Evolutionary conservation across 306 rosid species (phyloP).

Genomic region (Begonia masoniana): DNA sequence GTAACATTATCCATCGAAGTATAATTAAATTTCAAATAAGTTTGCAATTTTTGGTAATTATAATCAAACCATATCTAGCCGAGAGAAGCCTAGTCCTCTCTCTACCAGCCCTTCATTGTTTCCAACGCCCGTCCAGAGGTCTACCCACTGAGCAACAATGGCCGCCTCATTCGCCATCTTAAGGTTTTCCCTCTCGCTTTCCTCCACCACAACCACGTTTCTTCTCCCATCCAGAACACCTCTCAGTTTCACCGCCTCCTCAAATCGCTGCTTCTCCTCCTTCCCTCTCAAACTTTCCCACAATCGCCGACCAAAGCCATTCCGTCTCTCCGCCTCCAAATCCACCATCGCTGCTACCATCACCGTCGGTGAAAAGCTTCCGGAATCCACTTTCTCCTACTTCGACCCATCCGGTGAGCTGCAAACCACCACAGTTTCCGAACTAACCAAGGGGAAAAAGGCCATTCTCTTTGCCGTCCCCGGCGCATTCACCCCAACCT

Average conservation of each 20-base stretch:
- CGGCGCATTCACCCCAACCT: constrained; percentile 96
- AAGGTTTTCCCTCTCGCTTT: constrained; percentile 21
- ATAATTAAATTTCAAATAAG: too few species aligned
- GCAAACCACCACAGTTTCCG: constrained; percentile 57
- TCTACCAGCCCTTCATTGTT: too few species aligned
- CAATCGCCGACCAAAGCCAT: constrained; percentile 17
- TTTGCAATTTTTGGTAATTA: too few species aligned
- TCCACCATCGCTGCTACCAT: constrained; percentile 66
- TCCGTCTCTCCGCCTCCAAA: constrained; percentile 22
- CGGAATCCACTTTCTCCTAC: constrained; percentile 73
- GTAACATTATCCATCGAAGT: too few species aligned
- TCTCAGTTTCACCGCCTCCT: background rate
- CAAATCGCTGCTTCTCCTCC: constrained; percentile 23
- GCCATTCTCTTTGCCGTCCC: constrained; percentile 87
- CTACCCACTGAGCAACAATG: constrained; percentile 17
- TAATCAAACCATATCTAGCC: too few species aligned
- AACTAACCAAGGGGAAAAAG: constrained; percentile 73
- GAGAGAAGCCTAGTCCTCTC: too few species aligned
- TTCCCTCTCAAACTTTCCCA: constrained; percentile 25
- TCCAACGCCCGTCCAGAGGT: too few species aligned
- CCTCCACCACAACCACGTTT: constrained; percentile 14
- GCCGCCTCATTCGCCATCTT: constrained; percentile 52
- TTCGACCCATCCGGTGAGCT: constrained; percentile 60
- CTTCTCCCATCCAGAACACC: constrained; percentile 28
- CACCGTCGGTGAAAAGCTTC: constrained; percentile 62